Conservation (phyloP, 495 filamentous ascomycete species). For the Peziza echinospora region DNA sequence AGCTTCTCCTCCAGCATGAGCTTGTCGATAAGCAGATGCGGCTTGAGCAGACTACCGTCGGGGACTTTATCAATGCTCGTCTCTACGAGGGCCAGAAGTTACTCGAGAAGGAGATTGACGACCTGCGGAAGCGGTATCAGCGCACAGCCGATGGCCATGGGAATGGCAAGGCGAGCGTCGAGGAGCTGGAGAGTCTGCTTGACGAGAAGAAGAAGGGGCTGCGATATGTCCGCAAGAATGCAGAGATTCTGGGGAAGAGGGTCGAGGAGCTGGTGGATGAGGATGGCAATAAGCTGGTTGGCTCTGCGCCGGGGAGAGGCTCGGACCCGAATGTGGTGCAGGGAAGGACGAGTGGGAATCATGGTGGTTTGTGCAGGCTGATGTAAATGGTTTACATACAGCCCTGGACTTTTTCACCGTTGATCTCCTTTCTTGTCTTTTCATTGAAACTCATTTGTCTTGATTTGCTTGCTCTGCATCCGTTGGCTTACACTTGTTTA, state of each 20-base stretch:
- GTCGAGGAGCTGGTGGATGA: not conserved
- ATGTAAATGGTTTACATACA: not conserved
- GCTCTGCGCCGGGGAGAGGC: too few species aligned
- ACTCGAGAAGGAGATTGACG: not conserved
- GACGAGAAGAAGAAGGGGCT: not conserved
- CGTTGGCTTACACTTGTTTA: too few species aligned
- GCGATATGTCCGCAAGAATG: not conserved
- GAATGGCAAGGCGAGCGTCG: not conserved
- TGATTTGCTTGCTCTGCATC: too few species aligned
- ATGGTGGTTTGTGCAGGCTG: not conserved
- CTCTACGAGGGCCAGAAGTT: not conserved
- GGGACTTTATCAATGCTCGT: not conserved
- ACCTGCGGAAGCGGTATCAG: not conserved
- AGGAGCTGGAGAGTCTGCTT: not conserved
- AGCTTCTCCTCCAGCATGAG: slow-evolving; percentile 21
- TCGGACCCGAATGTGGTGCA: too few species aligned
- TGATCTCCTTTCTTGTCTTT: too few species aligned
- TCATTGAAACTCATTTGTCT: too few species aligned
- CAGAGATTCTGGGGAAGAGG: not conserved
- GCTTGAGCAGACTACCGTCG: slow-evolving; percentile 22
- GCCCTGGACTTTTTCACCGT: too few species aligned
- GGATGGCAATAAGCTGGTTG: not conserved
- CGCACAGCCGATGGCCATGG: not conserved
- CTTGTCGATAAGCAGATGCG: slow-evolving; percentile 19
- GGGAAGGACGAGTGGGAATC: not conserved